phyloP scores from a whole-genome alignment of 2,329 filamentous ascomycete genomes.

The Conoideocrella luteorostrata region DNA sequence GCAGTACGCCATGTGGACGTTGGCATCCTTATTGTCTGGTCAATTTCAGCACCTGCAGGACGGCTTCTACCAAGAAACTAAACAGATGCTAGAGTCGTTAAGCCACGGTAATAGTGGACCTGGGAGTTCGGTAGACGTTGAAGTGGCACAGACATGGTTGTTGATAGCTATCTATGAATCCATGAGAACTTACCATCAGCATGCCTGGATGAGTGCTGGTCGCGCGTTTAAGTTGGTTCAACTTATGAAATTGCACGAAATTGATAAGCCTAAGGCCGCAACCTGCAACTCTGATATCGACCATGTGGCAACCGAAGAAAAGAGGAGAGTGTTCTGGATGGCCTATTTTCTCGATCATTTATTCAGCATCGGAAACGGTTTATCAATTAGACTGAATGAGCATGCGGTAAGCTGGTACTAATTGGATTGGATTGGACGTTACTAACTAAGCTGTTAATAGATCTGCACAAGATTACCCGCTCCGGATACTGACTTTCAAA shows the following conservation, averaged over 20 bases:
- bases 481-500: slow-evolving; percentile 29
- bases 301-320: slow-evolving; percentile 27
- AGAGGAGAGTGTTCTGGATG: slow-evolving; percentile 32
- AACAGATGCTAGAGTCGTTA: slow-evolving; percentile 7
- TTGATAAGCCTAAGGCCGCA: slow-evolving; percentile 19
- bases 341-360: slow-evolving; percentile 31
- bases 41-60: slow-evolving; percentile 19
- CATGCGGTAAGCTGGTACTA: slow-evolving; percentile 12
- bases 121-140: slow-evolving; percentile 12
- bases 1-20: slow-evolving; percentile 30
- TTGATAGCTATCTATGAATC: slow-evolving; percentile 30
- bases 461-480: slow-evolving; percentile 28
- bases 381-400: slow-evolving; percentile 26
- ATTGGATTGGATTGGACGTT: background rate
- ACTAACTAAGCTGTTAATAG: slow-evolving; percentile 12
- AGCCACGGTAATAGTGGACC: slow-evolving; percentile 2
- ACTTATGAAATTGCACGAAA: slow-evolving; percentile 26
- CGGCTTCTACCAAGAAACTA: slow-evolving; percentile 9
- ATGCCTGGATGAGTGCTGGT: slow-evolving; percentile 30
- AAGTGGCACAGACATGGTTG: slow-evolving; percentile 30
- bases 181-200: slow-evolving; percentile 24
- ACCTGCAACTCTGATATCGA: background rate
- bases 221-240: slow-evolving; percentile 30
- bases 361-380: slow-evolving; percentile 23
- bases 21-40: slow-evolving; percentile 25